Evolutionary conservation across 2,329 filamentous ascomycete genomes (phyloP).

Genomic region (Fonsecaea pugnacius): DNA sequence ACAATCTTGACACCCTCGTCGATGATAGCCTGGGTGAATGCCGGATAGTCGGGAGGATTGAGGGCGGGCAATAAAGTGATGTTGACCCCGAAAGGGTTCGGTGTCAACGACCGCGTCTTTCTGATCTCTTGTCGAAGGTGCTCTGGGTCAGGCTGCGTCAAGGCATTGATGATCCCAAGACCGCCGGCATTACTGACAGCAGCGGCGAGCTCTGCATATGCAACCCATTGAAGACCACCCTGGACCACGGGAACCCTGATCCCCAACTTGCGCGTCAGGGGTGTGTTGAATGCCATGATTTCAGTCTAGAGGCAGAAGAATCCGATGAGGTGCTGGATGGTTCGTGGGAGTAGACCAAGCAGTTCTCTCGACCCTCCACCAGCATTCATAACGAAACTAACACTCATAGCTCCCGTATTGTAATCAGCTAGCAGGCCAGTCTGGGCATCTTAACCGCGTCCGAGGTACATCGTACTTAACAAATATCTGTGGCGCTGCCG

Average conservation of each 20-base stretch:
- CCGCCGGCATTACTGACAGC: constrained; percentile 59
- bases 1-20: constrained; percentile 91
- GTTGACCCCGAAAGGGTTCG: constrained; percentile 80
- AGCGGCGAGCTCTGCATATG: constrained; percentile 57
- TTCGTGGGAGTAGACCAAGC: not conserved
- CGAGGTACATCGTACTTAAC: constrained; percentile 8
- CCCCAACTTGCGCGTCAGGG: constrained; percentile 17
- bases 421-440: constrained; percentile 3
- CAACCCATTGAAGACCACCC: constrained; percentile 62
- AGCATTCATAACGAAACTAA: constrained; percentile 1
- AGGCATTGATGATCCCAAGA: constrained; percentile 58
- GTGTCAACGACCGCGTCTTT: constrained; percentile 73
- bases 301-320: not conserved
- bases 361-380: not conserved
- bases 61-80: constrained; percentile 89
- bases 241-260: constrained; percentile 43
- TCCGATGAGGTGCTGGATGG: not conserved
- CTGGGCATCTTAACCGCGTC: not conserved
- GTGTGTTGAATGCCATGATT: constrained; percentile 16
- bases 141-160: constrained; percentile 91
- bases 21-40: constrained; percentile 88
- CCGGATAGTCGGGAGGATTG: constrained; percentile 86
- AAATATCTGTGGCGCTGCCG: not conserved
- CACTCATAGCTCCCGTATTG: not conserved
- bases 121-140: constrained; percentile 92